Evolutionary conservation across 1,284 basidiomycete species (phyloP).

Genomic region (Irpex lacteus): DNA sequence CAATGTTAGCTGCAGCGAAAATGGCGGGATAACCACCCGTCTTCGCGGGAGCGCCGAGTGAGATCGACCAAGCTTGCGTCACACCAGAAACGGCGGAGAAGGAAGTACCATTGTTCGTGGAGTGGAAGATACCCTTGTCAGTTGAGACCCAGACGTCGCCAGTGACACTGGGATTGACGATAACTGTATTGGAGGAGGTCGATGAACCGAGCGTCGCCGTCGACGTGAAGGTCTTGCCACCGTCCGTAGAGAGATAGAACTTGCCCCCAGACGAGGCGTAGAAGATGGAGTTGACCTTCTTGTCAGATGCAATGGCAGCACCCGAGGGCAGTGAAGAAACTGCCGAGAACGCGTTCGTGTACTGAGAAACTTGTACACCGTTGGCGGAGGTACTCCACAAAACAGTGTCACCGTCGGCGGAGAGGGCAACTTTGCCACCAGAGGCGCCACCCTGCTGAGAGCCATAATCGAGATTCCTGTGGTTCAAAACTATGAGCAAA

Average conservation of each 20-base stretch:
- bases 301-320: constrained; percentile 60
- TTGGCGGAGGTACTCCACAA: constrained; percentile 51
- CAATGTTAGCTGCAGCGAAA: constrained; percentile 53
- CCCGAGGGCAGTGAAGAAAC: constrained; percentile 50
- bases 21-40: constrained; percentile 55
- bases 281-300: constrained; percentile 53
- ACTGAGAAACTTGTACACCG: constrained; percentile 52
- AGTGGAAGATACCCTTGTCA: constrained; percentile 60
- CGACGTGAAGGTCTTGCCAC: constrained; percentile 47
- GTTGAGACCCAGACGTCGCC: constrained; percentile 64
- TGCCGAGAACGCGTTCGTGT: constrained; percentile 44
- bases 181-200: constrained; percentile 46
- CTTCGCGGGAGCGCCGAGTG: constrained; percentile 52
- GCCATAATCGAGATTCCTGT: constrained; percentile 38
- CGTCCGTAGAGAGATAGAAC: constrained; percentile 59
- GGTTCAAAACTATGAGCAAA: constrained; percentile 35
- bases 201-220: constrained; percentile 47
- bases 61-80: constrained; percentile 53
- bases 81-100: constrained; percentile 49
- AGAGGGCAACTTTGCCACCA: constrained; percentile 58
- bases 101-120: constrained; percentile 49
- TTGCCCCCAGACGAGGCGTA: constrained; percentile 52
- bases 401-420: constrained; percentile 54
- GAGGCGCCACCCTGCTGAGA: constrained; percentile 39
- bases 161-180: constrained; percentile 48